Percentiles rank a stretch among this genome's conserved stretches.
Evolutionary conservation across 306 rosid species (phyloP).

Genomic region (Malus orientalis): DNA sequence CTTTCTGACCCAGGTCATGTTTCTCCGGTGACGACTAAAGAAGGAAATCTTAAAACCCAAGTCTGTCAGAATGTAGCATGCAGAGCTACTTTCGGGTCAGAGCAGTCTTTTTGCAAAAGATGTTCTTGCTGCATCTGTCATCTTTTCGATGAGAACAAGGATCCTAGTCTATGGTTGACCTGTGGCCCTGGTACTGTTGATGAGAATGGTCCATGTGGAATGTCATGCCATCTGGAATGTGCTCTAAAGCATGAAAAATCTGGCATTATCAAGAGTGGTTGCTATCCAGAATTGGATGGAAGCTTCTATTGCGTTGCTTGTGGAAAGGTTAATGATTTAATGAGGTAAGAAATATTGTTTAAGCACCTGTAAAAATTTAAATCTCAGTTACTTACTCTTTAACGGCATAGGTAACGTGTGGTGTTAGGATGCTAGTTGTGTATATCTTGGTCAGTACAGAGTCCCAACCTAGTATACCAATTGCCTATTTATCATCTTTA

Average conservation of each 20-base stretch:
- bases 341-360: conserved; percentile 50
- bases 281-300: conserved; percentile 56
- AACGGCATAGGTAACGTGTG: neutral
- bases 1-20: conserved; percentile 23
- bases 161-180: conserved; percentile 90
- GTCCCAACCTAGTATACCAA: neutral
- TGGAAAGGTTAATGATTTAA: conserved; percentile 62
- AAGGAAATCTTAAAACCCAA: conserved; percentile 32
- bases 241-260: conserved; percentile 61
- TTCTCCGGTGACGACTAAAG: conserved; percentile 31
- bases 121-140: conserved; percentile 90
- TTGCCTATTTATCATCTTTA: neutral
- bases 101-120: conserved; percentile 75
- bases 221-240: conserved; percentile 94
- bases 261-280: conserved; percentile 50
- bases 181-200: conserved; percentile 45
- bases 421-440: neutral
- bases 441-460: neutral
- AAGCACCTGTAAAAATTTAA: neutral
- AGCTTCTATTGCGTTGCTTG: conserved; percentile 70
- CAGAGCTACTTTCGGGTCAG: conserved; percentile 55
- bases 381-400: neutral
- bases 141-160: conserved; percentile 83
- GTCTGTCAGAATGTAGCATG: conserved; percentile 73
- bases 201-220: conserved; percentile 61